phyloP scores from a whole-genome alignment of 2,329 filamentous ascomycete genomes.

The Macroventuria anomochaeta region DNA sequence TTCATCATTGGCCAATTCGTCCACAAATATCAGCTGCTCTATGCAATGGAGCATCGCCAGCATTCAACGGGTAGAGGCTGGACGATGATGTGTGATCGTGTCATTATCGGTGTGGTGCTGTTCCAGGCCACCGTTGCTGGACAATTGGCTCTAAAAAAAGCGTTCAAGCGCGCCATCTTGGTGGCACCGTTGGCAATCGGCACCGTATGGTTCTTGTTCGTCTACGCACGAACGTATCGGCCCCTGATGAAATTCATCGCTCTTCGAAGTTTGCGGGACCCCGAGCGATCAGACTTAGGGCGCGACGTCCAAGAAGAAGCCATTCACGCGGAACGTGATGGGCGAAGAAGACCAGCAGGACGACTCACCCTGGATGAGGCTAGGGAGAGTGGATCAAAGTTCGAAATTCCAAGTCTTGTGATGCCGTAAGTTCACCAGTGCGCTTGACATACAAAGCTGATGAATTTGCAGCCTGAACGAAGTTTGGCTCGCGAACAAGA shows the following conservation, averaged over 20 bases:
- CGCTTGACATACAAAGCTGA: constrained; percentile 11
- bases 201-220: constrained; percentile 89
- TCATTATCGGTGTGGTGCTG: constrained; percentile 83
- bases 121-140: constrained; percentile 93
- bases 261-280: constrained; percentile 77
- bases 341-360: constrained; percentile 15
- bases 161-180: constrained; percentile 74
- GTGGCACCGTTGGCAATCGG: constrained; percentile 77
- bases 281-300: constrained; percentile 59
- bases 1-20: constrained; percentile 84
- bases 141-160: constrained; percentile 75
- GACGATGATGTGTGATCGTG: constrained; percentile 94
- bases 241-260: constrained; percentile 93
- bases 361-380: constrained; percentile 74
- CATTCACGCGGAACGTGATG: constrained; percentile 18
- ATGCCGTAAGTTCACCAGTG: constrained; percentile 62
- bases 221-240: constrained; percentile 80
- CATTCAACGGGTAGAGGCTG: constrained; percentile 93
- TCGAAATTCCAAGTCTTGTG: constrained; percentile 78
- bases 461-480: constrained; percentile 63
- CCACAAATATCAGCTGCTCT: constrained; percentile 96
- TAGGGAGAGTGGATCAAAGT: constrained; percentile 71
- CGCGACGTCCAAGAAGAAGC: constrained; percentile 54
- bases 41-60: constrained; percentile 97
- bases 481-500: constrained; percentile 65